Percentiles rank a stretch among this genome's conserved stretches.
These are phyloP conservation scores for Talaromyces atroroseus DNA, from an alignment of 2,329 filamentous ascomycete genomes.

Conservation along the genomic window DNA sequence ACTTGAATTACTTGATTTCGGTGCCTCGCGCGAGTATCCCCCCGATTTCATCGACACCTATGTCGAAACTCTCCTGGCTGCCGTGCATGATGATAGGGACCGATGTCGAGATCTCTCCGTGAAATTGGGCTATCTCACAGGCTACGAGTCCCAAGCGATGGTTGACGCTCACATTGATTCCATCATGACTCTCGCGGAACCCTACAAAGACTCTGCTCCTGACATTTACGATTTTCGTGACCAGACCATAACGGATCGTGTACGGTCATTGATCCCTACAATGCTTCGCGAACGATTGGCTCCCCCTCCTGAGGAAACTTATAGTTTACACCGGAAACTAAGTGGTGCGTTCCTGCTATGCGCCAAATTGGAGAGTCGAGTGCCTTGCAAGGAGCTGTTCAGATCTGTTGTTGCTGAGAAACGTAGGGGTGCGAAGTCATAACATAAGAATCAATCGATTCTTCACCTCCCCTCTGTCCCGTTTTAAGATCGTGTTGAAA, in stretches of 20 bases:
- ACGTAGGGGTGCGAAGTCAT: background rate
- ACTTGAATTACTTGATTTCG: slow-evolving; percentile 92
- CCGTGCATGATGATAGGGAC: slow-evolving; percentile 62
- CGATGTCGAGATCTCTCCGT: slow-evolving; percentile 64
- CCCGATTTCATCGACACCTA: slow-evolving; percentile 74
- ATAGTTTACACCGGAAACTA: slow-evolving; percentile 88
- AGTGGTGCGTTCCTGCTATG: slow-evolving; percentile 93
- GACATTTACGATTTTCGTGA: slow-evolving; percentile 86
- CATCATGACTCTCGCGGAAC: slow-evolving; percentile 85
- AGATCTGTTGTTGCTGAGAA: slow-evolving; percentile 23
- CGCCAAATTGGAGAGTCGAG: slow-evolving; percentile 74
- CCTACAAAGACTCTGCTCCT: slow-evolving; percentile 70
- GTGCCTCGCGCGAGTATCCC: slow-evolving; percentile 81
- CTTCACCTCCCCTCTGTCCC: background rate
- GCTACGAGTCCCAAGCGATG: slow-evolving; percentile 80
- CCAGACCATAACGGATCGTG: slow-evolving; percentile 94
- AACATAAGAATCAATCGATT: background rate
- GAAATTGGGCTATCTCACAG: slow-evolving; percentile 83
- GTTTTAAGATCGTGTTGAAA: background rate
- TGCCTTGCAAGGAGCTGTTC: slow-evolving; percentile 78
- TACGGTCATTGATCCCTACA: slow-evolving; percentile 78
- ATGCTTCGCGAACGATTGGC: slow-evolving; percentile 87
- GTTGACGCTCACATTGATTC: slow-evolving; percentile 83
- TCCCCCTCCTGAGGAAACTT: slow-evolving; percentile 95
- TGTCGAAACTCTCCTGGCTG: slow-evolving; percentile 71